Percentiles rank a stretch among this genome's conserved stretches.
These are phyloP conservation scores for Goffeauzyma gilvescens DNA, from an alignment of 768 basidiomycete genomes.

Conservation along the genomic window DNA sequence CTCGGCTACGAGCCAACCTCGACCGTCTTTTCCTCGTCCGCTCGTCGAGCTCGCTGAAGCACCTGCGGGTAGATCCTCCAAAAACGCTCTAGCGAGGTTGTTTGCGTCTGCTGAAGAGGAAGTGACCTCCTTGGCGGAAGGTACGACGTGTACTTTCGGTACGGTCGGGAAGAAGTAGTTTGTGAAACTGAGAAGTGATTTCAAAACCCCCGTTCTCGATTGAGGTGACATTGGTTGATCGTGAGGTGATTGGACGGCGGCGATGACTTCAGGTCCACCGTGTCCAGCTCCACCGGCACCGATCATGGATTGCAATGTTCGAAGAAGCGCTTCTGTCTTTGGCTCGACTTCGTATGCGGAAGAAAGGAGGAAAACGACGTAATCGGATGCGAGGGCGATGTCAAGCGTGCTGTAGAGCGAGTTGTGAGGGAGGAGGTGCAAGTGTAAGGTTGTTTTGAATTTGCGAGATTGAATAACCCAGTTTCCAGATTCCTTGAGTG, in stretches of 20 bases:
- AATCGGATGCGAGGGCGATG: constrained; percentile 72
- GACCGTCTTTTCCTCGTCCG: constrained; percentile 40
- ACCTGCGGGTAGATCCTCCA: constrained; percentile 64
- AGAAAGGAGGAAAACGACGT: constrained; percentile 68
- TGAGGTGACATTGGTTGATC: constrained; percentile 36
- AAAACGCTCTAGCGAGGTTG: constrained; percentile 54
- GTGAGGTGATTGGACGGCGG: constrained; percentile 39
- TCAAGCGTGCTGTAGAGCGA: constrained; percentile 61
- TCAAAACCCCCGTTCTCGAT: constrained; percentile 48
- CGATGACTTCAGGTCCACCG: constrained; percentile 40
- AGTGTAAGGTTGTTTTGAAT: constrained; percentile 79
- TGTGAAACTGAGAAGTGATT: constrained; percentile 81
- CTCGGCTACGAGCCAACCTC: constrained; percentile 58
- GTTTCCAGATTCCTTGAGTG: constrained; percentile 36
- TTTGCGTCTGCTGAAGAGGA: constrained; percentile 42
- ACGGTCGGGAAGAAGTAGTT: constrained; percentile 83
- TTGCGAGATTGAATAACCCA: constrained; percentile 65
- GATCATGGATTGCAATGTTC: constrained; percentile 63
- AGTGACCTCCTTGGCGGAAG: constrained; percentile 2
- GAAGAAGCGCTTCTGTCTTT: constrained; percentile 72
- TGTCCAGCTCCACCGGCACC: constrained; percentile 45
- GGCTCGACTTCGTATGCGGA: constrained; percentile 59
- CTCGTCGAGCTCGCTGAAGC: constrained; percentile 35
- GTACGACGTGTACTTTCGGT: constrained; percentile 41
- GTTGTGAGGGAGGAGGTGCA: constrained; percentile 55